phyloP scores from a whole-genome alignment of 306 rosid genomes.

The Gastrolobium villosum region DNA sequence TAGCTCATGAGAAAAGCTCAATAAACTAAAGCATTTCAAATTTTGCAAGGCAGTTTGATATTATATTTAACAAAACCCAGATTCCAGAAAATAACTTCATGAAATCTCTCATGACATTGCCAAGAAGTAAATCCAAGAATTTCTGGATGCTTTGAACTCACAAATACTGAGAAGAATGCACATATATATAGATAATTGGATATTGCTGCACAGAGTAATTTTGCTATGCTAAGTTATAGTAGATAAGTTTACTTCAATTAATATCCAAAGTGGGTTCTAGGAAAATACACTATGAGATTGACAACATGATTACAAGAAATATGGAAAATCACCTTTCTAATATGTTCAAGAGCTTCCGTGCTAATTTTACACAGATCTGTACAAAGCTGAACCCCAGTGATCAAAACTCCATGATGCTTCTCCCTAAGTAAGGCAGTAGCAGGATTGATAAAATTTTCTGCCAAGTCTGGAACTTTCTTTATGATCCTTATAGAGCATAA shows the following conservation, averaged over 20 bases:
- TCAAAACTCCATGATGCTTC: constrained; percentile 97
- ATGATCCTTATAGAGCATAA: constrained; percentile 93
- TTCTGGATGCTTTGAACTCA: constrained; percentile 9
- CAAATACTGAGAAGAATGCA: constrained; percentile 24
- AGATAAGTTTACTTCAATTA: constrained; percentile 37
- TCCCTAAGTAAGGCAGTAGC: constrained; percentile 92
- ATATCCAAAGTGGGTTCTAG: constrained; percentile 39
- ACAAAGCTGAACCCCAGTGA: constrained; percentile 98
- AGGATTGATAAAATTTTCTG: constrained; percentile 91
- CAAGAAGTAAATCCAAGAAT: constrained; percentile 10
- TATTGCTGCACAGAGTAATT: constrained; percentile 21
- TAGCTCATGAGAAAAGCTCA: constrained; percentile 10
- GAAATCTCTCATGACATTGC: background rate
- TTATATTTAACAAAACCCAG: constrained; percentile 18
- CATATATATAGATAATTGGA: background rate
- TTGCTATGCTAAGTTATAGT: constrained; percentile 22
- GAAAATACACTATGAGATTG: constrained; percentile 9
- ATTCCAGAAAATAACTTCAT: constrained; percentile 32
- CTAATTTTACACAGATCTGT: constrained; percentile 92
- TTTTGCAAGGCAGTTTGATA: constrained; percentile 22
- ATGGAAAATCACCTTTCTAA: constrained; percentile 76
- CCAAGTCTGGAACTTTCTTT: constrained; percentile 98
- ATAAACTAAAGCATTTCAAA: constrained; percentile 24
- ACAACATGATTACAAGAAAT: constrained; percentile 25
- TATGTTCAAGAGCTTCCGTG: constrained; percentile 87